Conservation (phyloP, 2,329 filamentous ascomycete genomes). For the Torrubiella hemipterigena region DNA sequence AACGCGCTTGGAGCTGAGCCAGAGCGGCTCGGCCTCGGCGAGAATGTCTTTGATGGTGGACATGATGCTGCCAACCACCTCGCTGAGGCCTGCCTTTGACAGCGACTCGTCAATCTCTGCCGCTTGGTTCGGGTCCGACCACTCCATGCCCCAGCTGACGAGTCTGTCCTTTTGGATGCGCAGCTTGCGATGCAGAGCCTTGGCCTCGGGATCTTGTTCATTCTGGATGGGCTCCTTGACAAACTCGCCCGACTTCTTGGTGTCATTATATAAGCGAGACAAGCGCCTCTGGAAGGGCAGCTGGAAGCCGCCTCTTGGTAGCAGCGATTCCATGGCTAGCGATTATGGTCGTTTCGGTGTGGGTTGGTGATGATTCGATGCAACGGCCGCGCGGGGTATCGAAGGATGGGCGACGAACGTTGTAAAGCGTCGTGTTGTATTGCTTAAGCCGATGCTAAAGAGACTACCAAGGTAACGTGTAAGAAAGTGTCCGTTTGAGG, state of each 20-base stretch:
- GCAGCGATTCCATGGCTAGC: slow-evolving; percentile 36
- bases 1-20: slow-evolving; percentile 44
- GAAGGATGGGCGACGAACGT: too few species aligned
- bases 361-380: too few species aligned
- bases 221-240: slow-evolving; percentile 53
- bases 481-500: too few species aligned
- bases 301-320: slow-evolving; percentile 39
- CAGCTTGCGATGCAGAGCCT: slow-evolving; percentile 61
- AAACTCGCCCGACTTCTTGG: slow-evolving; percentile 66
- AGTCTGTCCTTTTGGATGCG: slow-evolving; percentile 71
- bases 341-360: not conserved
- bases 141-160: slow-evolving; percentile 69
- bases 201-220: slow-evolving; percentile 56
- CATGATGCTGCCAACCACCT: slow-evolving; percentile 69
- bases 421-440: too few species aligned
- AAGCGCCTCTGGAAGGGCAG: slow-evolving; percentile 50
- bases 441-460: too few species aligned
- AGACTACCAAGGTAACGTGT: too few species aligned
- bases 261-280: slow-evolving; percentile 68
- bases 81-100: slow-evolving; percentile 62
- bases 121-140: slow-evolving; percentile 60
- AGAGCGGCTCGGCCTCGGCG: slow-evolving; percentile 63
- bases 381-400: too few species aligned
- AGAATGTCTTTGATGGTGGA: slow-evolving; percentile 70
- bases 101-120: slow-evolving; percentile 60